Base-by-base conservation (phyloP, 2,329 filamentous ascomycete species). In the Ophiostoma populinum region DNA sequence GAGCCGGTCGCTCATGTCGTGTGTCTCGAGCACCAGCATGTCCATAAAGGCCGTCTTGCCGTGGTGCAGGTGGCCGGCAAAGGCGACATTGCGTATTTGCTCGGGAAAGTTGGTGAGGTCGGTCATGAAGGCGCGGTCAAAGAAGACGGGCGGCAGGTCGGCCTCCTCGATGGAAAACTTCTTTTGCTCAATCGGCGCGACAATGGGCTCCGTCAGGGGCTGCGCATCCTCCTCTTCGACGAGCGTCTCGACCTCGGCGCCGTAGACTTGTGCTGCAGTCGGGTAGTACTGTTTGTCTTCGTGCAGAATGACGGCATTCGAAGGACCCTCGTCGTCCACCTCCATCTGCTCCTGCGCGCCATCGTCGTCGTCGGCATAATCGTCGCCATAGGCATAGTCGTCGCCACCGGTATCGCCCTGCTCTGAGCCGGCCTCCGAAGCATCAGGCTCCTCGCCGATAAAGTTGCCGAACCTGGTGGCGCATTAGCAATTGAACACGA, bases 241-340 rank as follows among this genome's bases (percentile, higher is more conserved):
- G 55, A 93, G 61, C 2, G 87, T 90, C 59, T 98, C 90, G 48
- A 98, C 90, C 57, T 90, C 86, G 47, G 75, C 69, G 35, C 90
- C 90, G 53, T 95, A 98, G 27, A 93, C 76, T 55, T 98, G 90
- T 51, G 87, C 77, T 38, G 90, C 90, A n/a, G 86, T 93, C 20
- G 90, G 90, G 53, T 98, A 98, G 57, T 98, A 98, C 54, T 95
- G 90, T 57, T 98, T 98, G 61, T 98, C 90, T 64, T 98, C 90
- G 59, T 98, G 90, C 30, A 98, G 70, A 39, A 98, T 70, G n/a
- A 98, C 85, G 34, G 90, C 87, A 55, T 95, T 98, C 5, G 86
- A 94, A 4, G 87, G 81, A 11, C 80, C 85, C 32, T 86, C 78
- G 54, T 83, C 79, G 52, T 95, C 87, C 28, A 95, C 61, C 49